These are phyloP conservation scores for Roridomyces roridus DNA, from an alignment of 768 basidiomycete genomes.

Conservation along the genomic window DNA sequence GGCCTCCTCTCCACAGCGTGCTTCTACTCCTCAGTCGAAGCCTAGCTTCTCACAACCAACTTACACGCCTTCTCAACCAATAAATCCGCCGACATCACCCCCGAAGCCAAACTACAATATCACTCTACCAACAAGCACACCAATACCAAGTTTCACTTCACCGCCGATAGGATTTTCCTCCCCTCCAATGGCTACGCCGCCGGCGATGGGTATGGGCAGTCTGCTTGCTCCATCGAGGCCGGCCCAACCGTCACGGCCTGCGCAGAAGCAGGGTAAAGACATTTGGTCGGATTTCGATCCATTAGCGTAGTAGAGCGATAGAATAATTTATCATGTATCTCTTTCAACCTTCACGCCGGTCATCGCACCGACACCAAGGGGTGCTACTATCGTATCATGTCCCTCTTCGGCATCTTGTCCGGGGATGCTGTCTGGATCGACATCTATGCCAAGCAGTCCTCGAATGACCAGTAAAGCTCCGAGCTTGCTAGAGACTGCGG, in stretches of 20 bases:
- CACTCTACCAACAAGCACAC: conserved; percentile 38
- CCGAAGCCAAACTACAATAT: conserved; percentile 67
- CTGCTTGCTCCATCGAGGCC: conserved; percentile 72
- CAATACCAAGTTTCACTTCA: conserved; percentile 7
- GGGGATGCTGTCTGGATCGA: conserved; percentile 45
- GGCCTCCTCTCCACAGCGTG: conserved; percentile 10
- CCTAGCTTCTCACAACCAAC: conserved; percentile 1
- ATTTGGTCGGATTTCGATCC: conserved; percentile 89
- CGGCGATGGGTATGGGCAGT: conserved; percentile 52
- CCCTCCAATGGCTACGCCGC: conserved; percentile 29
- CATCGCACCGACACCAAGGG: conserved; percentile 50
- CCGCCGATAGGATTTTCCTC: conserved; percentile 34
- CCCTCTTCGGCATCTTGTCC: conserved; percentile 35
- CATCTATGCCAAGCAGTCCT: conserved; percentile 56
- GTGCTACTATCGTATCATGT: conserved; percentile 60
- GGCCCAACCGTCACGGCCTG: conserved; percentile 54
- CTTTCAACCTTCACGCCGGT: conserved; percentile 55
- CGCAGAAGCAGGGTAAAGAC: conserved; percentile 62
- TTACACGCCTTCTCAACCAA: conserved; percentile 19
- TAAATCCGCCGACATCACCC: conserved; percentile 22
- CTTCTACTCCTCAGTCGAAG: background rate
- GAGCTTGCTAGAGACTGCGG: conserved; percentile 69
- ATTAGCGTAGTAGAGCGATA: conserved; percentile 47
- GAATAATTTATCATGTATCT: conserved; percentile 21
- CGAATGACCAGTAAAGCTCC: conserved; percentile 76